Evolutionary conservation across 2,329 filamentous ascomycete species (phyloP).

Genomic region (Botrytis fabae): DNA sequence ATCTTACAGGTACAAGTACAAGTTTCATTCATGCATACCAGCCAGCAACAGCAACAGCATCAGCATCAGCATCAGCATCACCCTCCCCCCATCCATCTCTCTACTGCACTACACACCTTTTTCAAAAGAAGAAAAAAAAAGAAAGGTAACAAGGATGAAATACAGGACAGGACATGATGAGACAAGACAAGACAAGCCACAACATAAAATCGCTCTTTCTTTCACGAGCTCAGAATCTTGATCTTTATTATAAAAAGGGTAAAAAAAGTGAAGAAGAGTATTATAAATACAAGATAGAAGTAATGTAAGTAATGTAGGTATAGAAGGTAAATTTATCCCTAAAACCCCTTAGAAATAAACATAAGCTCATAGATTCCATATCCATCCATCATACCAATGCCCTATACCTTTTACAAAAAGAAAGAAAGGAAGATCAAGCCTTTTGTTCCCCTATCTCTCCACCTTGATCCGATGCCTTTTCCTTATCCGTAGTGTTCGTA

Average conservation of each 20-base stretch:
- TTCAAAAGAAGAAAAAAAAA: neutral
- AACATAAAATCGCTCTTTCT: neutral
- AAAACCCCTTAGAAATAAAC: neutral
- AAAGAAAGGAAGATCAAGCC: neutral
- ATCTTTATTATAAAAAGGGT: neutral
- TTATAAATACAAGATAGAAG: neutral
- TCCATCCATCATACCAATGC: slow-evolving; percentile 11
- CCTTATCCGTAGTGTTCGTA: slow-evolving; percentile 12
- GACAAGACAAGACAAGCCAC: neutral
- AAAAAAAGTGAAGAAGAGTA: neutral
- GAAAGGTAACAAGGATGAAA: neutral
- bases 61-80: too few relatives aligned
- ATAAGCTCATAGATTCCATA: slow-evolving; percentile 17
- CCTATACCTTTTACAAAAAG: neutral
- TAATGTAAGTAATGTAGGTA: neutral
- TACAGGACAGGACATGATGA: neutral
- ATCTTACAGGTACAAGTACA: slow-evolving; percentile 1
- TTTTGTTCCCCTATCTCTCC: slow-evolving; percentile 1
- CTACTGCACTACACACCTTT: neutral
- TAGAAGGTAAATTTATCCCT: neutral
- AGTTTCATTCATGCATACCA: neutral
- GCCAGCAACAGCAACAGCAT: too few relatives aligned
- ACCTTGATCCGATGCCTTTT: slow-evolving; percentile 9
- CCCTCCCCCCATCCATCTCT: neutral
- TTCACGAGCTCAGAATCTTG: neutral